phyloP scores from a whole-genome alignment of 192 early-diverging fungal species.

The Linnemannia exigua region DNA sequence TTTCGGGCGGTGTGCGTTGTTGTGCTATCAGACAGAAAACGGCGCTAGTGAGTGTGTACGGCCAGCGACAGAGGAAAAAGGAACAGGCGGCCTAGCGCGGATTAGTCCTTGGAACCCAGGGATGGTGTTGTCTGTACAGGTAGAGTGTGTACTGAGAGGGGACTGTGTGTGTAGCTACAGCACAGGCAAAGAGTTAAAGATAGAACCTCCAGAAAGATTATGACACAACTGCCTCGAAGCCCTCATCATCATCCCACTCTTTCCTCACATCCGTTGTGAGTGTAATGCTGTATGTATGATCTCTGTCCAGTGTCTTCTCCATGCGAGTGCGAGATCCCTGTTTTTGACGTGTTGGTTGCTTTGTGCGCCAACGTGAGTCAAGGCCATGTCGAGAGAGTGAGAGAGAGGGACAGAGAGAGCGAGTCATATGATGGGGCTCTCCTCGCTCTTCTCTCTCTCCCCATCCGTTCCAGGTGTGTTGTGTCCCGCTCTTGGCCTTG shows the following conservation, averaged over 20 bases:
- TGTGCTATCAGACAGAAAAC: not conserved
- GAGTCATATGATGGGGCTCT: not conserved
- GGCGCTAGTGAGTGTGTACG: not conserved
- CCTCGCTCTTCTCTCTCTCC: not conserved
- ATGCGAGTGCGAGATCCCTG: not conserved
- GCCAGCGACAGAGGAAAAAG: not conserved
- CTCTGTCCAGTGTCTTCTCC: not conserved
- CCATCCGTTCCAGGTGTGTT: not conserved
- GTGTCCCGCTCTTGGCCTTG: not conserved
- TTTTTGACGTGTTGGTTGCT: not conserved
- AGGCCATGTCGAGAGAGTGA: not conserved
- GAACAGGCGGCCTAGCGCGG: slow-evolving; percentile 12
- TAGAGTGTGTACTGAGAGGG: not conserved
- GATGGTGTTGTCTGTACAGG: not conserved
- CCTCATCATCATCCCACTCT: not conserved
- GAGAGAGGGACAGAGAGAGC: too few relatives aligned
- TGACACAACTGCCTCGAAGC: not conserved
- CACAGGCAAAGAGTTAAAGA: not conserved
- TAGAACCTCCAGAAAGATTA: not conserved
- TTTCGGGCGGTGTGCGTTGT: not conserved
- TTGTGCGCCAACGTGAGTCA: not conserved
- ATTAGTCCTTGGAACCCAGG: slow-evolving; percentile 1
- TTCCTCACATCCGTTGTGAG: not conserved
- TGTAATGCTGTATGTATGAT: not conserved
- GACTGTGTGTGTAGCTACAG: not conserved